Evolutionary conservation across 768 basidiomycete species (phyloP), one percentile per base, ranked within the genome.

Genomic region (Pholiota conissans): DNA sequence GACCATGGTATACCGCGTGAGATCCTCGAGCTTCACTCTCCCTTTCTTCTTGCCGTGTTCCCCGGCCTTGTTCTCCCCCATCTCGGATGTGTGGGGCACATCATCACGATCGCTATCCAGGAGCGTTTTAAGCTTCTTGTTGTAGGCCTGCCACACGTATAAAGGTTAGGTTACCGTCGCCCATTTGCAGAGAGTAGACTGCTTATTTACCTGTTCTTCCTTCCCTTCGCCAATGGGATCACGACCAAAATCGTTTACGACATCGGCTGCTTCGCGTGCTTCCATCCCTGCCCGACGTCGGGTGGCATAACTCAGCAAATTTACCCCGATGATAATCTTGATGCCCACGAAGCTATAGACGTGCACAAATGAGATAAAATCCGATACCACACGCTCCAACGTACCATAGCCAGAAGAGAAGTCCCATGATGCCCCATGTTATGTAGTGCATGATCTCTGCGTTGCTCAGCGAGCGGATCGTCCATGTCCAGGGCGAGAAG

Each of bases 1-100:
- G 46, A 96, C 90, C 95, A 98, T 98, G 18, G 94, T 96, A 77
- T 91, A 98, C 55, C 95, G 74, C 30, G 93, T 96, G 49, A 98
- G 80, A 67, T 96, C 93, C 69, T 97, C 94, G 49, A 98, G 72
- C 57, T 84, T 84, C 56, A 91, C 80, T 46, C 86, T 77, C 56
- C 82, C 86, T 66, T 78, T 84, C 70, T 82, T 85, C 39, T 76
- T 71, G 37, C 67, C 68, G 10, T 61, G 65, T 39, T 67, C 70
- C 20, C 73, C 75, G n/a, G 69, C 67, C 42, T 71, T 72, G 50
- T 77, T 76, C 69, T 91, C 90, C 1, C 90, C 90, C 56, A 92
- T 90, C 65, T 93, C 92, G 11, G 87, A 79, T 3, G 84, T 79
- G 10, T 73, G 74, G 3, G 80, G 73, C 0, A 86, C 85, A 63